phyloP scores from a whole-genome alignment of 2,329 filamentous ascomycete species.

The Ceratocystis cubensis region DNA sequence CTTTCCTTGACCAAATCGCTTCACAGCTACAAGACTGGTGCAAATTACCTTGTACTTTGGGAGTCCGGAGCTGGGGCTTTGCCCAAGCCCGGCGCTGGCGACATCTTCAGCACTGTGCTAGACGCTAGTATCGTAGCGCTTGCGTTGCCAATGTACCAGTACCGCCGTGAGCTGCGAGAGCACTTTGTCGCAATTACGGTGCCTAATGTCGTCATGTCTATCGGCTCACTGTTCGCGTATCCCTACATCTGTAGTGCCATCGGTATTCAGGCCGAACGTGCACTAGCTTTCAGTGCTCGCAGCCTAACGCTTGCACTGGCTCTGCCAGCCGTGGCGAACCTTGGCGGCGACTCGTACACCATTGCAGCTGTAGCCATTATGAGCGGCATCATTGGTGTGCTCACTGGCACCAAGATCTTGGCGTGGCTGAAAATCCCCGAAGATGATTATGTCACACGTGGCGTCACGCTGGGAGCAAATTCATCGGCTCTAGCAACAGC shows the following conservation, averaged over 20 bases:
- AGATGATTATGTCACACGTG: conserved; percentile 52
- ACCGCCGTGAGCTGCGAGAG: conserved; percentile 41
- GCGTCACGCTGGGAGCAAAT: conserved; percentile 48
- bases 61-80: conserved; percentile 24
- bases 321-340: conserved; percentile 41
- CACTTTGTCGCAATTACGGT: conserved; percentile 43
- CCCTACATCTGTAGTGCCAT: conserved; percentile 42
- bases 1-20: conserved; percentile 33
- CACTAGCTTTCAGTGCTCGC: conserved; percentile 43
- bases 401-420: conserved; percentile 41
- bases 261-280: conserved; percentile 40
- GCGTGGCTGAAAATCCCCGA: conserved; percentile 40
- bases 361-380: conserved; percentile 46
- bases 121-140: conserved; percentile 48
- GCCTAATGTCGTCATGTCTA: conserved; percentile 39
- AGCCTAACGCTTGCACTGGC: conserved; percentile 50
- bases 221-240: conserved; percentile 45
- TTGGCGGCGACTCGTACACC: conserved; percentile 44
- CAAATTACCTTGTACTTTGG: conserved; percentile 42
- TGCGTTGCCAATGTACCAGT: conserved; percentile 49
- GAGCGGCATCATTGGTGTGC: conserved; percentile 45
- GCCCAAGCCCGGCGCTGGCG: conserved; percentile 40
- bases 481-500: conserved; percentile 49
- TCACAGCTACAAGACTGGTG: conserved; percentile 38
- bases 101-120: conserved; percentile 42